Evolutionary conservation across 331 rosid species (phyloP).

Genomic region (Pyrus hybrid): DNA sequence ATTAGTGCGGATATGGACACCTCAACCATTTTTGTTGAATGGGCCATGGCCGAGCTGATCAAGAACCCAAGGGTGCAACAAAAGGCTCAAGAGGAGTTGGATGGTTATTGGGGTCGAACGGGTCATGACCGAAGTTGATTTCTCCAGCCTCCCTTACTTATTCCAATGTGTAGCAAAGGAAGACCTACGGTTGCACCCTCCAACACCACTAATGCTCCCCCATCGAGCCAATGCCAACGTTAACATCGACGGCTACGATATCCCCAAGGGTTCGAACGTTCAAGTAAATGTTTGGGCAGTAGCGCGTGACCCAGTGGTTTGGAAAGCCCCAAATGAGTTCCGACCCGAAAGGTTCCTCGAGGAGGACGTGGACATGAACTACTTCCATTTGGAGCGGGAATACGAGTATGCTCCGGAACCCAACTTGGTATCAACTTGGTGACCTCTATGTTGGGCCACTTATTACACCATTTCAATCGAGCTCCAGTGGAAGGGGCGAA

Average conservation of each 20-base stretch:
- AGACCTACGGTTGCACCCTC: constrained; percentile 73
- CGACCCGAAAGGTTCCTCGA: constrained; percentile 76
- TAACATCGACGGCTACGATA: constrained; percentile 71
- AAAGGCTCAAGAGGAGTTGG: constrained; percentile 82
- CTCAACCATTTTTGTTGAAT: constrained; percentile 62
- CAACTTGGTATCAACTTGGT: constrained; percentile 80
- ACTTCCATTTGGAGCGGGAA: constrained; percentile 82
- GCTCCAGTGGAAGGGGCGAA: constrained; percentile 30
- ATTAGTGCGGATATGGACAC: constrained; percentile 95
- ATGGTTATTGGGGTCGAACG: constrained; percentile 62
- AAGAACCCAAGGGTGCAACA: constrained; percentile 73
- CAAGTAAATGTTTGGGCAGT: constrained; percentile 93
- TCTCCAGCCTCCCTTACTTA: constrained; percentile 60
- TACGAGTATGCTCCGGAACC: constrained; percentile 79
- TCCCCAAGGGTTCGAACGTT: constrained; percentile 78
- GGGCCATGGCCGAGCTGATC: constrained; percentile 84
- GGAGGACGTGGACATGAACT: constrained; percentile 90
- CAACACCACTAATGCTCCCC: constrained; percentile 92
- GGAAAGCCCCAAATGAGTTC: constrained; percentile 56
- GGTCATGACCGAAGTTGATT: constrained; percentile 49
- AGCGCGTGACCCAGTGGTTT: constrained; percentile 60
- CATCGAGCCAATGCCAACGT: constrained; percentile 65
- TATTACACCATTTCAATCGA: constrained; percentile 77
- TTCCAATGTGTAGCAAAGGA: constrained; percentile 73
- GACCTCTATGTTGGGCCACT: constrained; percentile 78